Percentiles rank a stretch among this genome's conserved stretches.
These are phyloP conservation scores for Patellifolia procumbens DNA, from an alignment of 179 eudicot species.

Conservation along the genomic window DNA sequence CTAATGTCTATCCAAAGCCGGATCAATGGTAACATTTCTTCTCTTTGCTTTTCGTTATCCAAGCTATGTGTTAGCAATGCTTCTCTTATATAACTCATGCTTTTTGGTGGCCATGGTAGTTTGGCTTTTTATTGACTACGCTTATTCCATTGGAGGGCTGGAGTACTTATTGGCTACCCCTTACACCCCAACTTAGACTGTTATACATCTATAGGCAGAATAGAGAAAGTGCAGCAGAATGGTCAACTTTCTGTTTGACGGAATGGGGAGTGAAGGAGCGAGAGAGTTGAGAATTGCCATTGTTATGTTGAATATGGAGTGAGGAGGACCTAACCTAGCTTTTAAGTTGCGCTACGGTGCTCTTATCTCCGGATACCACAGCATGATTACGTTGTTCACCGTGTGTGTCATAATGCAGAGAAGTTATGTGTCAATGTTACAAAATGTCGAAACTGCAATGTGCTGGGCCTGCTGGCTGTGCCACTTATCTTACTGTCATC, in stretches of 20 bases:
- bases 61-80: not conserved
- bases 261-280: not conserved
- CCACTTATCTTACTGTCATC: not conserved
- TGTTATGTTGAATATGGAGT: not conserved
- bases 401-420: not conserved
- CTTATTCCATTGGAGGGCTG: not conserved
- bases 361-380: not conserved
- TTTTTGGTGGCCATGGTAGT: slow-evolving; percentile 2
- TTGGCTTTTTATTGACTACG: not conserved
- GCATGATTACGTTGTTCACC: not conserved
- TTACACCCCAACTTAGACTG: too few species aligned
- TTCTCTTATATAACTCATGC: not conserved
- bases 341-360: not conserved
- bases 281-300: not conserved
- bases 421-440: not conserved
- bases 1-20: slow-evolving; percentile 68
- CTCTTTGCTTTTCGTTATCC: not conserved
- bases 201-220: not conserved
- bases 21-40: slow-evolving; percentile 58
- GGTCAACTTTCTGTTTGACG: not conserved
- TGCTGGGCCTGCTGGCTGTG: too few species aligned
- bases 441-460: not conserved
- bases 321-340: not conserved
- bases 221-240: not conserved
- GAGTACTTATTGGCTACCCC: not conserved